Evolutionary conservation across 805 yeast species (phyloP), one percentile per base, ranked within the genome.

Genomic region (Cyberlindnera lachancei): DNA sequence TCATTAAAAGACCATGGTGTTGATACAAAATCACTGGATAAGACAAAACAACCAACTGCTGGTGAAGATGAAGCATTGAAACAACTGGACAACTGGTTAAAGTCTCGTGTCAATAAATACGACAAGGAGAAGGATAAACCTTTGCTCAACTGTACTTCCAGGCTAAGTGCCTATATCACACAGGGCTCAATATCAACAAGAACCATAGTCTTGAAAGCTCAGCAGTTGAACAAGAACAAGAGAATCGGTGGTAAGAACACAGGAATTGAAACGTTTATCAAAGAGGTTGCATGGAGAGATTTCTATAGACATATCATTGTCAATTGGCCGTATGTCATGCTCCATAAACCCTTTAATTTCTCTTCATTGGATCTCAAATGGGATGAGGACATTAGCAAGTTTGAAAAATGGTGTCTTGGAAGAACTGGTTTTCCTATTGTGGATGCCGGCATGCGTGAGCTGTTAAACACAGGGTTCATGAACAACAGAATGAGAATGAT

Each of bases 251-350:
- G 59, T 15, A 56, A 59, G 26, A 40, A 46, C 6, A n/a, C n/a
- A n/a, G 65, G 70, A 5, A 44, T 57, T 13, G 57, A 60, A 15
- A 64, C 63, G 27, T 73, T 68, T 56, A 56, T 71, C 18, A 61
- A 76, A 23, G 77, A 74, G 45, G 57, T 74, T 8, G 73, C 78
- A 1, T 74, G 76, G 72, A 60, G 79, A 43, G 79, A 73, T 44
- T 73, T 71, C 36, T 73, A 72, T 45, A 59, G 64, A 29, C 75
- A 73, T 40, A 59, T 68, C 7, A 39, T 70, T 31, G 55, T 60
- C 33, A 57, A 61, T 35, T 65, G 73, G 68, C 80, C 80, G 4
- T 66, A 61, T 37, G 46, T 68, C 6, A 61, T 65, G 31, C 72
- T 72, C 74, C 60, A 56, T 44, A 45, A 59, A 30, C 78, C 78